Percentiles rank a stretch among this genome's conserved stretches.
phyloP scores from a whole-genome alignment of 2,329 filamentous ascomycete genomes.

The Cladosporium sp. region DNA sequence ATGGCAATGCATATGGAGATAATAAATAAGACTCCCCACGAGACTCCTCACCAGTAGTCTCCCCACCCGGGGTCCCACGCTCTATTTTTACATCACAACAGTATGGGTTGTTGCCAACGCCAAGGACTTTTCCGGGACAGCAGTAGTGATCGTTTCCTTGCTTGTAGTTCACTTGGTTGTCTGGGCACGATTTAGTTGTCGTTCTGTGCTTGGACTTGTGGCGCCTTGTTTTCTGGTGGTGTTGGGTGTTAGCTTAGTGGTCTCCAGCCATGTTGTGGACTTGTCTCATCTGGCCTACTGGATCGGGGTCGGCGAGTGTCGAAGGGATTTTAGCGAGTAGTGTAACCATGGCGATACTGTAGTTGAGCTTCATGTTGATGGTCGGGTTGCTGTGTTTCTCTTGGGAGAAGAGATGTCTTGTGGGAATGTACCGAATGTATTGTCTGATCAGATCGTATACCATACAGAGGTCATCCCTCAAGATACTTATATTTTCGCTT shows the following conservation, averaged over 20 bases:
- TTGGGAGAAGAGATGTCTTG: neutral
- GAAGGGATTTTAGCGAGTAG: neutral
- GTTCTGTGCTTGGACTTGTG: neutral
- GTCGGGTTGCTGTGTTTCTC: neutral
- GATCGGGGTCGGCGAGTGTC: neutral
- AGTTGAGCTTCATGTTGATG: neutral
- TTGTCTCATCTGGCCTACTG: neutral
- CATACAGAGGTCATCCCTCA: neutral
- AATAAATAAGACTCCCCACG: neutral
- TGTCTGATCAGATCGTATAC: neutral
- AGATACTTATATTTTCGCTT: neutral
- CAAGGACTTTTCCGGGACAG: slow-evolving; percentile 5
- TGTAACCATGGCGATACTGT: neutral
- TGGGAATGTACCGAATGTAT: neutral
- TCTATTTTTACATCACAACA: neutral
- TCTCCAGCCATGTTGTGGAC: neutral
- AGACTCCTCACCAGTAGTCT: neutral
- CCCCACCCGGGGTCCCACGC: neutral
- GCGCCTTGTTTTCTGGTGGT: neutral
- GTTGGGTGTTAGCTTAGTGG: neutral
- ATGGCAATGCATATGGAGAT: neutral
- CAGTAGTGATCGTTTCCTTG: neutral
- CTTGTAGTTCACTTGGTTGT: slow-evolving; percentile 6
- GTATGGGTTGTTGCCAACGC: slow-evolving; percentile 1
- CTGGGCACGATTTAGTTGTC: neutral